Conservation (phyloP, 257 asterid species). For the Solanum chmielewskii region DNA sequence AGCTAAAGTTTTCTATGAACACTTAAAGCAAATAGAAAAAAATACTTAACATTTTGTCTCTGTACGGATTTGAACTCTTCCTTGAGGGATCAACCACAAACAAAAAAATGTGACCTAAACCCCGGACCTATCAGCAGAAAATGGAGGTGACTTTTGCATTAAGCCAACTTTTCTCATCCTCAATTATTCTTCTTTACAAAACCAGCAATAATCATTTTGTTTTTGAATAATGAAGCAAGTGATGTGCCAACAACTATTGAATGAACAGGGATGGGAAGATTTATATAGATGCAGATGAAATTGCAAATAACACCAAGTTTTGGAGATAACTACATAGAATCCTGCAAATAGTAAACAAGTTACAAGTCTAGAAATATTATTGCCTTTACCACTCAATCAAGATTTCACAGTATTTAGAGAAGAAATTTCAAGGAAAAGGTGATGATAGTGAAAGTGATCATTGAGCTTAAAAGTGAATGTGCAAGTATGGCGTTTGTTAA, state of each 20-base stretch:
- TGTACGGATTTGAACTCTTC: not conserved
- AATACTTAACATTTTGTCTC: not conserved
- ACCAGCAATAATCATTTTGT: not conserved
- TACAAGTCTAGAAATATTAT: not conserved
- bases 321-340: not conserved
- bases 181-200: not conserved
- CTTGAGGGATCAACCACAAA: not conserved
- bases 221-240: not conserved
- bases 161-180: not conserved
- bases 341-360: not conserved
- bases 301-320: not conserved
- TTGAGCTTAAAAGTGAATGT: not conserved
- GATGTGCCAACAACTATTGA: not conserved
- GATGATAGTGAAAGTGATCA: not conserved
- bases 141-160: not conserved
- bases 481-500: not conserved
- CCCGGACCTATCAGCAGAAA: not conserved
- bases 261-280: not conserved
- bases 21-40: not conserved
- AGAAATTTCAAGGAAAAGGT: not conserved
- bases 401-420: not conserved
- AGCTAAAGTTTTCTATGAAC: not conserved
- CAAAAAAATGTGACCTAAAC: not conserved
- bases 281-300: not conserved
- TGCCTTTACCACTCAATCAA: not conserved